Base-by-base conservation (phyloP, 352 stramenopile genomes). In the Globisporangium rhizosaccharum region DNA sequence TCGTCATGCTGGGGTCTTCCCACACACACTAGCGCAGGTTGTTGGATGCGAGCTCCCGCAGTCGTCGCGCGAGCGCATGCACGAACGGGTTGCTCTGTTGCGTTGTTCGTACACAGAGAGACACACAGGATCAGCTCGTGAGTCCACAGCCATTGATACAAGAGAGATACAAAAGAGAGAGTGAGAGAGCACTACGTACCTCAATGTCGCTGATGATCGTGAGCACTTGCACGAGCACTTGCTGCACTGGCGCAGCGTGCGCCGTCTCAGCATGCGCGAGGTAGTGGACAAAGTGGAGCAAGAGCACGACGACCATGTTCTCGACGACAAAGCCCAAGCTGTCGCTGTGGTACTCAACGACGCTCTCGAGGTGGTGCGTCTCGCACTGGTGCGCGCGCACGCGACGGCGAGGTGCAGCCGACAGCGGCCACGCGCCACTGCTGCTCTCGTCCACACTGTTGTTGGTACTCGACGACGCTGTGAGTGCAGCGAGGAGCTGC, bases 271-370 rank as follows among this genome's bases (percentile, higher is more conserved):
- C 37, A 42, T 76, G 65, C 20, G 54, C 56, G 42, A 83, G 39
- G 62, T 84, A 90, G 68, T 92, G 84, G 25, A 68, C 60, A 33
- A 90, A 84, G 64, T 94, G 84, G 26, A 85, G 69, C 51, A 86
- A 48, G 48, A 92, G 68, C 55, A 91, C 69, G 20, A 88, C 73
- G 17, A 81, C 67, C 73, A 88, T 85, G 68, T 90, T 91, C 71
- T 94, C 82, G 18, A 87, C 70, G 44, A 90, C 64, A 49, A 94
- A 94, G 14, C 69, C 61, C 63, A 91, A 61, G 54, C 80, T 92
- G 55, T 94, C 84, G 18, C 61, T 61, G 65, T 94, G 76, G 57
- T 92, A 90, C 62, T 90, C 82, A n/a, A 87, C 53, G 56, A 90
- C 68, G 63, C 68, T 82, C 56, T 78, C 67, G 48, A 76, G 37